Evolutionary conservation across 2,329 filamentous ascomycete genomes (phyloP).

Genomic region (Acrocalymma vagum): DNA sequence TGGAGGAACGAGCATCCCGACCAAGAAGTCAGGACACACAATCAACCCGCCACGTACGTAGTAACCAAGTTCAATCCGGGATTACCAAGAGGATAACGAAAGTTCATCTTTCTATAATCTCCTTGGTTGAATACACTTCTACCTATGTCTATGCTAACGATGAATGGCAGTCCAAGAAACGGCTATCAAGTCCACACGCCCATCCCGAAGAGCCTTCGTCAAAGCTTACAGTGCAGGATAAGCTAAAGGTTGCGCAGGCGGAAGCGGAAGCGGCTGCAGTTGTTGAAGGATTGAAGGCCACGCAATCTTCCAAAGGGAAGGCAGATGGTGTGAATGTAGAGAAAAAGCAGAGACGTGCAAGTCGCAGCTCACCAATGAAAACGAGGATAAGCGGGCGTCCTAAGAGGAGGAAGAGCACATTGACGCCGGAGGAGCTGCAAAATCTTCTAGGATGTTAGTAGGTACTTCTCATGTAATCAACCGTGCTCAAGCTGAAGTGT

Average conservation of each 20-base stretch:
- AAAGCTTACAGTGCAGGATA: conserved; percentile 56
- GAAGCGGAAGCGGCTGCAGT: conserved; percentile 55
- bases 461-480: no score
- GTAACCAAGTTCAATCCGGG: conserved; percentile 32
- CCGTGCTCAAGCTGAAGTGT: conserved; percentile 9
- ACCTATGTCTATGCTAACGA: no score
- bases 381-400: conserved; percentile 65
- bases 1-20: conserved; percentile 30
- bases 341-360: conserved; percentile 29
- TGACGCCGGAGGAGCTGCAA: conserved; percentile 79
- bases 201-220: conserved; percentile 49
- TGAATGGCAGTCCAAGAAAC: conserved; percentile 44
- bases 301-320: conserved; percentile 15
- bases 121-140: no score
- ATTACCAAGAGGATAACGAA: conserved; percentile 34
- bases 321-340: conserved; percentile 30
- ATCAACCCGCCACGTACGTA: conserved; percentile 48
- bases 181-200: conserved; percentile 45
- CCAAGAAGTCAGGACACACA: conserved; percentile 32
- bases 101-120: conserved; percentile 30
- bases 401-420: conserved; percentile 74
- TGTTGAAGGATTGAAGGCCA: conserved; percentile 24
- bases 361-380: conserved; percentile 40
- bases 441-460: conserved; percentile 41
- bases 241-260: conserved; percentile 53